Evolutionary conservation across 768 basidiomycete genomes (phyloP).

Genomic region (Russula griseocarnosa): DNA sequence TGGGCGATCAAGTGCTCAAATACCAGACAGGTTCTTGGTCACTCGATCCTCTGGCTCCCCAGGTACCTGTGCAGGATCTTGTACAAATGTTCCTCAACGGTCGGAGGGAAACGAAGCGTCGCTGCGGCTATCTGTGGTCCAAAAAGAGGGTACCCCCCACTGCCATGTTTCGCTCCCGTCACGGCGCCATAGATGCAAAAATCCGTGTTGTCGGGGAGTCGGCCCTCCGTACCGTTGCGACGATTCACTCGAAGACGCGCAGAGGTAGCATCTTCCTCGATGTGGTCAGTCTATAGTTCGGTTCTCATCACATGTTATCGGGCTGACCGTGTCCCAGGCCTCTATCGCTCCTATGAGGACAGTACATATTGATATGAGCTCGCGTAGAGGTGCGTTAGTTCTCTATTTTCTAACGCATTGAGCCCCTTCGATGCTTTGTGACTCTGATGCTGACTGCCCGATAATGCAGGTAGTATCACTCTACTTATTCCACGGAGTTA

Average conservation of each 20-base stretch:
- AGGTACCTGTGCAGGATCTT: conserved; percentile 3
- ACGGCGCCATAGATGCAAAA: conserved; percentile 13
- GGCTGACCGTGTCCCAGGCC: conserved; percentile 12
- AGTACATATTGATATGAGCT: conserved; percentile 1
- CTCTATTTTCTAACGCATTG: background rate
- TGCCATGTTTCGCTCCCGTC: conserved; percentile 17
- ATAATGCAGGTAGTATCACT: conserved; percentile 13
- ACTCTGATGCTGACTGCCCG: background rate
- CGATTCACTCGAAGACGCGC: conserved; percentile 19
- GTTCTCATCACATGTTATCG: background rate
- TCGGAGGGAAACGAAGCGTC: background rate
- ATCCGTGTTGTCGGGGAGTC: conserved; percentile 22
- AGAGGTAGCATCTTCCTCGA: conserved; percentile 15
- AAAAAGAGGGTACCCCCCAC: conserved; percentile 8
- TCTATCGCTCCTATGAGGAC: conserved; percentile 19
- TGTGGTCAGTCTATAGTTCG: conserved; percentile 12
- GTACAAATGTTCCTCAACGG: conserved; percentile 20
- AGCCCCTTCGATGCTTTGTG: background rate
- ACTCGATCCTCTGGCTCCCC: conserved; percentile 18
- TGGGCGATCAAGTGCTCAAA: background rate
- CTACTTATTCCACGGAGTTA: conserved; percentile 26
- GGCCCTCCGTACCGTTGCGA: conserved; percentile 9
- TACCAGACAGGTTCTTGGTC: conserved; percentile 19
- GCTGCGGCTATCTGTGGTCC: background rate
- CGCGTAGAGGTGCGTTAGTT: conserved; percentile 6